Percentiles rank a stretch among this genome's conserved stretches.
phyloP scores from a whole-genome alignment of 768 basidiomycete species.

The Termitomyces titanicus region DNA sequence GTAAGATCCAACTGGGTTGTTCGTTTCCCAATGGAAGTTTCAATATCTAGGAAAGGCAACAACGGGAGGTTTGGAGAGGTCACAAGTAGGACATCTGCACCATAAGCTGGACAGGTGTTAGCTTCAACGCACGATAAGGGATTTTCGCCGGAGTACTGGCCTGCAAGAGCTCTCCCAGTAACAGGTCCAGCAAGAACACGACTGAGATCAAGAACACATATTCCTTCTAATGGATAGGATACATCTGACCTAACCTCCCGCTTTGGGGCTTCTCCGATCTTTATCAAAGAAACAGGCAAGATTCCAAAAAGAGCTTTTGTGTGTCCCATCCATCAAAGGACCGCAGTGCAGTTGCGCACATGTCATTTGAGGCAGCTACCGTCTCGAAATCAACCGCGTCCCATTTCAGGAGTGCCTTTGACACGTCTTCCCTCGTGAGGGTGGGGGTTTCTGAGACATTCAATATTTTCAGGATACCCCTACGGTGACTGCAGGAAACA shows the following conservation, averaged over 20 bases:
- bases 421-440: constrained; percentile 33
- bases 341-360: constrained; percentile 50
- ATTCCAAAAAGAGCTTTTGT: constrained; percentile 34
- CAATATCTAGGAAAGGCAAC: constrained; percentile 47
- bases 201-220: constrained; percentile 56
- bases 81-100: constrained; percentile 53
- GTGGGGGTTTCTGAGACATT: constrained; percentile 25
- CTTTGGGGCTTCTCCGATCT: constrained; percentile 46
- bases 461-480: constrained; percentile 47
- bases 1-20: constrained; percentile 58
- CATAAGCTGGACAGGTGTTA: constrained; percentile 35
- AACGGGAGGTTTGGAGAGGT: constrained; percentile 54
- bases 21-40: constrained; percentile 62
- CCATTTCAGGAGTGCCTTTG: constrained; percentile 35
- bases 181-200: constrained; percentile 58
- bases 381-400: constrained; percentile 45
- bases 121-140: no score
- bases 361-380: constrained; percentile 36
- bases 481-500: constrained; percentile 37
- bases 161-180: constrained; percentile 53
- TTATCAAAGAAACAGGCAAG: constrained; percentile 40
- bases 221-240: constrained; percentile 39
- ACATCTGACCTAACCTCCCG: constrained; percentile 14
- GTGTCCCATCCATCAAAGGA: constrained; percentile 50
- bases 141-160: constrained; percentile 22